Evolutionary conservation across 164 flowering plant species (phyloP).

Genomic region (Aristolochia californica): DNA sequence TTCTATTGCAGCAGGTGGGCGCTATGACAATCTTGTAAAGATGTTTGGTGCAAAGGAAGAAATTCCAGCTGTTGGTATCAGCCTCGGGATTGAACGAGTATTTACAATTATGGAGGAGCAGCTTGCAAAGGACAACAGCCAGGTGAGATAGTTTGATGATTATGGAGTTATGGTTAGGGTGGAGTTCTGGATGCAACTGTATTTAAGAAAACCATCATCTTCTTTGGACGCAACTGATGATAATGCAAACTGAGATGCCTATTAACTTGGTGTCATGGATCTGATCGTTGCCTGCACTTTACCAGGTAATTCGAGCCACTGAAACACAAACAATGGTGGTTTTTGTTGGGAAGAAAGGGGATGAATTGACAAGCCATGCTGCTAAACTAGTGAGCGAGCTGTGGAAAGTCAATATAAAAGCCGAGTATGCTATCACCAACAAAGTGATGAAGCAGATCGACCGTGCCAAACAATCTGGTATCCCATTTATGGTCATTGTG

Average conservation of each 20-base stretch:
- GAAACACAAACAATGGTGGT: constrained; percentile 77
- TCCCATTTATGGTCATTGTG: constrained; percentile 71
- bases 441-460: constrained; percentile 53
- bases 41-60: constrained; percentile 68
- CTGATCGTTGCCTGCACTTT: not conserved
- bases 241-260: not conserved
- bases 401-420: constrained; percentile 54
- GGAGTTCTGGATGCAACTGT: not conserved
- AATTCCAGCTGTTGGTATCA: constrained; percentile 88
- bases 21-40: constrained; percentile 90
- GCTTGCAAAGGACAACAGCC: constrained; percentile 41
- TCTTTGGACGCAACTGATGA: not conserved
- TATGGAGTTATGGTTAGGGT: not conserved
- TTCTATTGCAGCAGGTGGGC: constrained; percentile 96
- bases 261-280: not conserved
- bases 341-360: constrained; percentile 50
- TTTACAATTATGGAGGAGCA: constrained; percentile 76
- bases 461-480: constrained; percentile 44
- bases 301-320: constrained; percentile 53
- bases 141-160: constrained; percentile 28
- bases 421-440: constrained; percentile 46
- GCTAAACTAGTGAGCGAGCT: constrained; percentile 59
- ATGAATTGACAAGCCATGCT: constrained; percentile 21
- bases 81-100: constrained; percentile 94
- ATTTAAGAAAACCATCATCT: not conserved